Base-by-base conservation (phyloP, 306 rosid species). In the Quercus dentata region DNA sequence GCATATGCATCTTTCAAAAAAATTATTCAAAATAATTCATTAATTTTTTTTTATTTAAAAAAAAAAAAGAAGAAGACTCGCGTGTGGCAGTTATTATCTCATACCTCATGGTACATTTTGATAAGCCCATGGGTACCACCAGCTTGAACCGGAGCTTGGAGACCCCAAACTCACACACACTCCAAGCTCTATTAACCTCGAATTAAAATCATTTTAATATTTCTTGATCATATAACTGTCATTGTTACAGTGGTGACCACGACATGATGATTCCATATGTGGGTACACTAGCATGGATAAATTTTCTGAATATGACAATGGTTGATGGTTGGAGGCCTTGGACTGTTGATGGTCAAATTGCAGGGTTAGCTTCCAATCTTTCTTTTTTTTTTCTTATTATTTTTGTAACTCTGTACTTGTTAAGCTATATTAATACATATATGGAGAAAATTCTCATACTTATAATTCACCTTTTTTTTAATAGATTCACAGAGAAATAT, bases 321-420 rank as follows among this genome's bases (percentile, higher is more conserved):
- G 41, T 8, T 5, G 79, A 80, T 46, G 77, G 69, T n/a, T 83
- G 87, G 87, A 55, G 73, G 33, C 84, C 84, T 35, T 83, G 84
- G 84, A 71, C 52, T 65, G 78, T 71, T 5, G 68, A 71, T 52
- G 68, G 81, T 5, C 83, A 83, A 75, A 72, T 83, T 35, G 87
- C 28, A 71, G 84, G 87, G 87, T 83, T 33, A 30, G 86, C 75
- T 74, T 13, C 46, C 5, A 12, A 25, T 54, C 6, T 52, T 17
- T 35, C 27, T 19, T 30, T 8, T 10, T n/a, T 6, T 1, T 33
- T 5, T 12, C 52, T 46, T 12, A 2, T 8, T 49, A 49, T 49
- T 49, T 49, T 10, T 49, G 15, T 0, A 49, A 3, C 15, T 49
- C 17, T 49, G 54, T 49, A 41, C 46, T 2, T 41, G 46, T 41